Evolutionary conservation across 176 grass and related monocot genomes (phyloP).

Genomic region (Oryza longistaminata): DNA sequence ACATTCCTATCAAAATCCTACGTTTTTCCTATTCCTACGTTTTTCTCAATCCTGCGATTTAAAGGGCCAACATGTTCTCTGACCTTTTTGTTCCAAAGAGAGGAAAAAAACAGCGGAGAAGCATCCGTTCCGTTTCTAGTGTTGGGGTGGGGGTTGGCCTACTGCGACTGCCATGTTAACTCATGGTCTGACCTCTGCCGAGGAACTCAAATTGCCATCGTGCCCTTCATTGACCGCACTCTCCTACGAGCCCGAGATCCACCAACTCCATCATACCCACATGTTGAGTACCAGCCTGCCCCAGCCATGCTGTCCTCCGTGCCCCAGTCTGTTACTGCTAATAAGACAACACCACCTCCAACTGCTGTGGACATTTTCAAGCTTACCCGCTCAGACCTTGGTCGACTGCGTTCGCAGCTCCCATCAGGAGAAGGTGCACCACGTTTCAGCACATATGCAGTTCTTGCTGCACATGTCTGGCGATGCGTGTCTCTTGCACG

Average conservation of each 20-base stretch:
- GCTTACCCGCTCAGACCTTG: constrained; percentile 54
- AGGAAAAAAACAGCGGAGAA: background rate
- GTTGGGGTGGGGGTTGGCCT: too few species aligned
- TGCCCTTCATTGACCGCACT: constrained; percentile 71
- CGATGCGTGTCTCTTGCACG: constrained; percentile 75
- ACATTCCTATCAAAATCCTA: too few species aligned
- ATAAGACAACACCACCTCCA: constrained; percentile 33
- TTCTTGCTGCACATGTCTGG: constrained; percentile 85
- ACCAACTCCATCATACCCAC: constrained; percentile 62
- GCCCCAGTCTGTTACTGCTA: constrained; percentile 18
- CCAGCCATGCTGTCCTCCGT: constrained; percentile 55
- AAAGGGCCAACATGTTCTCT: too few species aligned
- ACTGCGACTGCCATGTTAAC: constrained; percentile 41
- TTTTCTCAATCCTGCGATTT: too few species aligned
- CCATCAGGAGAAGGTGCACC: constrained; percentile 28
- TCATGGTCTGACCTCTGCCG: constrained; percentile 82
- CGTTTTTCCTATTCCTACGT: too few species aligned
- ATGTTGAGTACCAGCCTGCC: constrained; percentile 80
- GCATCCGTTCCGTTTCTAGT: background rate
- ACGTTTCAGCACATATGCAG: constrained; percentile 54
- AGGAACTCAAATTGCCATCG: constrained; percentile 48
- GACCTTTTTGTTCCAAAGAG: background rate
- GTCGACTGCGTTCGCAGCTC: constrained; percentile 39
- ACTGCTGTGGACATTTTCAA: constrained; percentile 84
- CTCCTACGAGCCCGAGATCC: constrained; percentile 67